Percentiles rank a stretch among this genome's conserved stretches.
phyloP scores from a whole-genome alignment of 768 basidiomycete genomes.

The Lanmaoa pseudosensibilis region DNA sequence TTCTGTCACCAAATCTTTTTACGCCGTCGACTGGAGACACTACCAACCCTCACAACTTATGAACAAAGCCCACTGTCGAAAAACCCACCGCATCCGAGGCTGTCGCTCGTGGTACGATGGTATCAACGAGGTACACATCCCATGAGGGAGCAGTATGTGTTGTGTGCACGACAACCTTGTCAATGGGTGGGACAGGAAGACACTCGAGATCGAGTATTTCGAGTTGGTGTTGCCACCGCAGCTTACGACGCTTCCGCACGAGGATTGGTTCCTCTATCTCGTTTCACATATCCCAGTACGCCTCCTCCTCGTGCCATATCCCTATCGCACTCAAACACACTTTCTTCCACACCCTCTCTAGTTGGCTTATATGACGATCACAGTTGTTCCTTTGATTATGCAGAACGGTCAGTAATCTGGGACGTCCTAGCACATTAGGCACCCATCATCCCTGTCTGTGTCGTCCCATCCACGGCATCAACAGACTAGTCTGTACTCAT shows the following conservation, averaged over 20 bases:
- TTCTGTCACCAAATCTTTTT: too few species aligned
- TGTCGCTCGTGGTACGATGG: too few species aligned
- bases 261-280: too few species aligned
- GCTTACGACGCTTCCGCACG: too few species aligned
- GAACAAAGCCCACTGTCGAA: too few species aligned
- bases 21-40: too few species aligned
- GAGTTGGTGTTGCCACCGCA: too few species aligned
- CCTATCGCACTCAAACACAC: background rate
- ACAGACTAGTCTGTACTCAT: conserved; percentile 41
- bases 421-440: conserved; percentile 56
- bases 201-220: conserved; percentile 74
- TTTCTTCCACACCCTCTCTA: conserved; percentile 55
- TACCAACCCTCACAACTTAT: too few species aligned
- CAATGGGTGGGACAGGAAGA: conserved; percentile 50
- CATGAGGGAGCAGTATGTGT: background rate
- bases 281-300: background rate
- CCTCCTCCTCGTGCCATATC: background rate
- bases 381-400: conserved; percentile 71
- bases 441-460: conserved; percentile 64
- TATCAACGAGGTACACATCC: too few species aligned
- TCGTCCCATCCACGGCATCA: conserved; percentile 42
- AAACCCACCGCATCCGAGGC: too few species aligned
- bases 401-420: conserved; percentile 54
- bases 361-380: conserved; percentile 82
- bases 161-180: background rate